Conservation (phyloP, 257 asterid species). For the Solanum habrochaites region DNA sequence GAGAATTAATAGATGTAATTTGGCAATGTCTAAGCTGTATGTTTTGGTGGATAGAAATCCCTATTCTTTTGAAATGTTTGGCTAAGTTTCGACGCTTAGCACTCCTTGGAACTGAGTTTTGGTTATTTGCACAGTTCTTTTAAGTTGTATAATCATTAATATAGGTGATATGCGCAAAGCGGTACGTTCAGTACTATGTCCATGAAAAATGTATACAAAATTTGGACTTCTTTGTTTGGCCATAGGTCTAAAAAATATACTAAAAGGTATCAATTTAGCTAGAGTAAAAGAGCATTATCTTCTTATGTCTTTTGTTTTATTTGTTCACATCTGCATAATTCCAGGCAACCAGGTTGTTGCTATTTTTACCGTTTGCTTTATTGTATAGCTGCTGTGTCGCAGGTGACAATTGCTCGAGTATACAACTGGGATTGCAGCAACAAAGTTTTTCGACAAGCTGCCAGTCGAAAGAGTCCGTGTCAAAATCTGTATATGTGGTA, state of each 20-base stretch:
- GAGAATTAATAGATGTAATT: not conserved
- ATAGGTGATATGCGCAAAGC: not conserved
- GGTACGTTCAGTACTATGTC: not conserved
- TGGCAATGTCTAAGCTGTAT: not conserved
- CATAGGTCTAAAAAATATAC: not conserved
- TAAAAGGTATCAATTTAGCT: not conserved
- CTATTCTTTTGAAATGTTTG: not conserved
- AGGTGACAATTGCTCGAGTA: constrained; percentile 72
- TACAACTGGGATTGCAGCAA: constrained; percentile 93
- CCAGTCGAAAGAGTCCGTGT: constrained; percentile 23
- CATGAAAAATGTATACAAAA: not conserved
- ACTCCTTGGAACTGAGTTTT: not conserved
- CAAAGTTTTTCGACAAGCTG: constrained; percentile 61
- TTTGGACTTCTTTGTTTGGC: not conserved
- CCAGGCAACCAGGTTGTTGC: not conserved
- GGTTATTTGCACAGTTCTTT: not conserved
- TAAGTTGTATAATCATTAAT: not conserved
- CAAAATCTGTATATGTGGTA: not conserved
- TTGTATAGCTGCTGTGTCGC: not conserved
- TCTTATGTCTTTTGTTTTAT: not conserved
- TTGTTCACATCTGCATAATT: not conserved
- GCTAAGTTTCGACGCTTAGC: not conserved
- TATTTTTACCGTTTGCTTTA: not conserved
- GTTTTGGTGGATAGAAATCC: not conserved
- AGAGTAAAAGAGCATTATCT: not conserved